Base-by-base conservation (phyloP, 2,329 filamentous ascomycete genomes). In the Fusarium annulatum region DNA sequence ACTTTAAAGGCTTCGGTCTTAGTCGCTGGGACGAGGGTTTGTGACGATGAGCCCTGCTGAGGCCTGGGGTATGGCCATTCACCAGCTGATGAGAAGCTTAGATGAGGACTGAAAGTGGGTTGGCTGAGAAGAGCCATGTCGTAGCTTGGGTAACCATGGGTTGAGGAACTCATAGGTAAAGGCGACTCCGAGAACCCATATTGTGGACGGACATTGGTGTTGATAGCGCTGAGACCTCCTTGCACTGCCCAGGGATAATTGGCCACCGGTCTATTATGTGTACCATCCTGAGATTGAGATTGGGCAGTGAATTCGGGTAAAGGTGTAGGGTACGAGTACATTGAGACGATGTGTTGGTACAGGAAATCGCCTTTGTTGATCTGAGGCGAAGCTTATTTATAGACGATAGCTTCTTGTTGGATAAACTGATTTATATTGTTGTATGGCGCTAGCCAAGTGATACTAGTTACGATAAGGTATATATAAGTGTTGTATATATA, bases 161-260 rank as follows among this genome's bases (percentile, higher is more conserved):
- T 43, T 15, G 60, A 59, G 26, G 66, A 56, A 45, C 52, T 70
- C 34, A 48, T 36, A 42, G 34, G 59, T 3, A 53, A 11, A 16
- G 67, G 61, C 26, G 67, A 69, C 33, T 64, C 59, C 23, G 59
- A 70, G 45, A 30, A 69, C 46, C 51, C 66, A 64, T 52, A 42
- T 34, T 48, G 64, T 28, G 64, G 33, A 52, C 26, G 30, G 30
- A 57, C 26, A 53, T 49, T 57, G 42, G 67, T 69, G 30, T 69
- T 65, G 52, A 69, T 30, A 19, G 52, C n/a, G 46, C 30, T 34
- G 18, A 69, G 66, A 46, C 26, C 34, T 34, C 46, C 46, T 30
- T 55, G 65, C 59, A 65, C 52, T 58, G 46, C 67, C 67, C 65
- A 53, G 14, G 39, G 4, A 33, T 48, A 26, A 42, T 70, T 70